Evolutionary conservation across 257 asterid genomes (phyloP), one percentile per base, ranked within the genome.

Genomic region (Gentiana macrophylla): DNA sequence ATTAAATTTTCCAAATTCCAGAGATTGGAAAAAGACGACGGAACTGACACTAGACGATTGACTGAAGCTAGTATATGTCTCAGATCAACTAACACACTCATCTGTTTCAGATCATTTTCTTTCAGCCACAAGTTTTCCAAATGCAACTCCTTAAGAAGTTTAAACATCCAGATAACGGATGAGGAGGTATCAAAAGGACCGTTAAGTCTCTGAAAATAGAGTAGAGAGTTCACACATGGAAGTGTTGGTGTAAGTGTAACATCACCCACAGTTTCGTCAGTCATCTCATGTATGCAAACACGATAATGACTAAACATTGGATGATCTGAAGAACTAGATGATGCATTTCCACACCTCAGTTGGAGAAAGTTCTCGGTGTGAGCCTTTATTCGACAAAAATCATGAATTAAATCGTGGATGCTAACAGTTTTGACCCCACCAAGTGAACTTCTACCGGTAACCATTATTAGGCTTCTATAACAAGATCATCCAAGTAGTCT

Each of bases 401-500:
- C 62, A 36, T 1, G 61, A 1, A 66, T 35, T 33, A 66, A 49
- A 47, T 37, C 62, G 37, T 60, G 71, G 59, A 66, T 41, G 38
- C 47, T 41, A 38, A 56, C 46, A 44, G 45, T 4, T 48, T 66
- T 60, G 5, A 66, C 37, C n/a, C 10, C 61, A 3, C 71, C 62
- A 8, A 8, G 52, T 15, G 53, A n/a, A 37, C 53, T 35, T 37
- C 53, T 53, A 11, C 6, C 32, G 0, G 33, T 35, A 32, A 53
- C 57, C 5, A 46, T 3, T 2, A 66, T 56, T 37, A 66, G 45
- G 37, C 63, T 66, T 12, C 56, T 41, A 32, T 24, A 37, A 53
- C 13, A 2, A 66, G 48, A 60, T 66, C 62, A 45, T 13, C 6
- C 62, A 66, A 66, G 51, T 60, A 67, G 24, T 52, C 65, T 59